Percentiles rank a stretch among this genome's conserved stretches.
These are phyloP conservation scores for Pleurozium schreberi DNA, from an alignment of 225 moss, liverwort and hornwort species.

Conservation along the genomic window DNA sequence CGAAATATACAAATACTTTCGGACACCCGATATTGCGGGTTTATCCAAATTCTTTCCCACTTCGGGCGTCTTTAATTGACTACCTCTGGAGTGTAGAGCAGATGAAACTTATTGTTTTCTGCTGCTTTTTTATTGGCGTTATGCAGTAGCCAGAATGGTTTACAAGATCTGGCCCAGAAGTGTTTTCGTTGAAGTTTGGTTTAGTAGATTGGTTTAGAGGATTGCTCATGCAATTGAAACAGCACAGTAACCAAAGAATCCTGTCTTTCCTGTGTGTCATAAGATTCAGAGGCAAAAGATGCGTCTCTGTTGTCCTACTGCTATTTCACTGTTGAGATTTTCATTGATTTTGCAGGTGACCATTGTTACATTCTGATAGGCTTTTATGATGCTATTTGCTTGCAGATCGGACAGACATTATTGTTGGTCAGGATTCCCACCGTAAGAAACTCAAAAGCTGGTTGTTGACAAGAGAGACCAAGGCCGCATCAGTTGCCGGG, in stretches of 20 bases:
- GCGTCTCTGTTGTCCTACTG: not conserved
- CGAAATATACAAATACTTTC: not conserved
- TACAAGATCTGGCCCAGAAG: not conserved
- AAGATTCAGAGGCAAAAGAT: not conserved
- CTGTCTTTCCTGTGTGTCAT: not conserved
- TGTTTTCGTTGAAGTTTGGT: not conserved
- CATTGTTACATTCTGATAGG: not conserved
- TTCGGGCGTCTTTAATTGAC: not conserved
- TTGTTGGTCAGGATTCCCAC: slow-evolving; percentile 24
- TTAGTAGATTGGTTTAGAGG: not conserved
- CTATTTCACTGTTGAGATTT: not conserved
- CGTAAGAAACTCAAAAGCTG: slow-evolving; percentile 11
- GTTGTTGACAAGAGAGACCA: slow-evolving; percentile 6
- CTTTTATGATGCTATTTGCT: not conserved
- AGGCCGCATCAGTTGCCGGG: slow-evolving; percentile 6
- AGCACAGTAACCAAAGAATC: not conserved
- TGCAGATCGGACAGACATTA: slow-evolving; percentile 10
- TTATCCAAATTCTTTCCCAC: not conserved
- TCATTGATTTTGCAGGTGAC: not conserved
- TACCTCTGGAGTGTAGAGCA: not conserved
- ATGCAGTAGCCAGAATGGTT: not conserved
- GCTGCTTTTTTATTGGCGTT: not conserved
- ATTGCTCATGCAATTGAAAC: not conserved
- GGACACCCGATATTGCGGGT: not conserved
- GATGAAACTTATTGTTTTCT: not conserved